Conservation (phyloP, 176 grass and related monocot species). For the Poa annua region DNA sequence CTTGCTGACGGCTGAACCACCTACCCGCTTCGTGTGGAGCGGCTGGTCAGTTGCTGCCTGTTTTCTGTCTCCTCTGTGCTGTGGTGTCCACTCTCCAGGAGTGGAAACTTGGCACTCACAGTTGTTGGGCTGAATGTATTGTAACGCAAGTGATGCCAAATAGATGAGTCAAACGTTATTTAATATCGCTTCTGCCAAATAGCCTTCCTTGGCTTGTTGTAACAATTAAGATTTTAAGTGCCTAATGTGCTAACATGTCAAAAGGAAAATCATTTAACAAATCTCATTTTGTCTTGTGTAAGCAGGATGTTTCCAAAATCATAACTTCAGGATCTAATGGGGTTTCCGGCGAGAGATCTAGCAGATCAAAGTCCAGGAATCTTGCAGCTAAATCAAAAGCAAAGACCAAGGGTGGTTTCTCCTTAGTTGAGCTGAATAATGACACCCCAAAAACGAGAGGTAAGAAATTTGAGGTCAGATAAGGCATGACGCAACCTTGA, state of each 20-base stretch:
- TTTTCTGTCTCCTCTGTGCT: not conserved
- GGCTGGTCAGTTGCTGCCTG: not conserved
- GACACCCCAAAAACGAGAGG: constrained; percentile 23
- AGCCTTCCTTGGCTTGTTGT: not conserved
- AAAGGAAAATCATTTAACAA: not conserved
- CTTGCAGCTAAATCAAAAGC: constrained; percentile 42
- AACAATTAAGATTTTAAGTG: not conserved
- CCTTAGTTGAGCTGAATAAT: constrained; percentile 28
- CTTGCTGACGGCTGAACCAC: constrained; percentile 35
- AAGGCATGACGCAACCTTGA: not conserved
- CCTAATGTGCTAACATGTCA: not conserved
- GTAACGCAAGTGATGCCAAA: not conserved
- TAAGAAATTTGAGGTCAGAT: not conserved
- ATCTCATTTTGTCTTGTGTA: constrained; percentile 2
- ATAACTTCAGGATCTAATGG: constrained; percentile 1
- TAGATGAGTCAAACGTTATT: not conserved
- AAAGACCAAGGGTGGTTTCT: constrained; percentile 45
- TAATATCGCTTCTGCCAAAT: not conserved
- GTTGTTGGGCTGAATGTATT: not conserved
- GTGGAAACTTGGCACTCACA: not conserved
- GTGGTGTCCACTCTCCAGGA: not conserved
- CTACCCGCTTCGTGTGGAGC: not conserved
- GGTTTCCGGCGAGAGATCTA: constrained; percentile 7
- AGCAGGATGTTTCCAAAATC: constrained; percentile 54
- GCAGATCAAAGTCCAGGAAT: constrained; percentile 33